phyloP scores from a whole-genome alignment of 2,329 filamentous ascomycete species.

The Tolypocladium amazonense region DNA sequence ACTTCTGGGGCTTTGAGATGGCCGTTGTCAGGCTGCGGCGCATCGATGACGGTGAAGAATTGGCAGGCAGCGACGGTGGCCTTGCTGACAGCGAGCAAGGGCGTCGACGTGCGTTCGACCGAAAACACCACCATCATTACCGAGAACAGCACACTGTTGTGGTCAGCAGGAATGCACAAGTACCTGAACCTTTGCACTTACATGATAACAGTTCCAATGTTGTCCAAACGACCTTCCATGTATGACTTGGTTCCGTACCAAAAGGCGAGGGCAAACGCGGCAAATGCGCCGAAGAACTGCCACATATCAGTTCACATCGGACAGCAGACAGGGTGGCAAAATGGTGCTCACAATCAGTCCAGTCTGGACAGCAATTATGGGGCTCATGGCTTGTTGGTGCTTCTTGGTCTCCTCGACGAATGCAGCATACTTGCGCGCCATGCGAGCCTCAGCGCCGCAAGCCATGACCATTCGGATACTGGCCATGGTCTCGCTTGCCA shows the following conservation, averaged over 20 bases:
- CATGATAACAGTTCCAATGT: conserved; percentile 45
- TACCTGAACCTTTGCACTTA: conserved; percentile 18
- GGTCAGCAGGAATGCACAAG: background rate
- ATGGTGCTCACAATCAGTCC: conserved; percentile 29
- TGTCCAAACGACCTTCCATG: conserved; percentile 32
- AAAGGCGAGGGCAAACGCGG: conserved; percentile 46
- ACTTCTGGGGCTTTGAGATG: conserved; percentile 25
- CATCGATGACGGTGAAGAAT: conserved; percentile 45
- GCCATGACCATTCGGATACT: conserved; percentile 53
- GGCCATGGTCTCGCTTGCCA: conserved; percentile 51
- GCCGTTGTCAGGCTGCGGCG: conserved; percentile 26
- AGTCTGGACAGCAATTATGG: conserved; percentile 41
- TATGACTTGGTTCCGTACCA: conserved; percentile 50
- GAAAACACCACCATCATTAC: conserved; percentile 49
- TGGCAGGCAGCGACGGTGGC: conserved; percentile 47
- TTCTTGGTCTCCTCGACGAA: conserved; percentile 44
- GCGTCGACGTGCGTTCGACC: conserved; percentile 45
- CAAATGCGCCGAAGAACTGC: conserved; percentile 42
- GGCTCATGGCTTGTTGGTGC: conserved; percentile 37
- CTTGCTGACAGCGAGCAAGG: conserved; percentile 47
- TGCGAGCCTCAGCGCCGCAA: conserved; percentile 47
- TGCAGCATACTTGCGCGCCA: conserved; percentile 39
- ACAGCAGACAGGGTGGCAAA: background rate
- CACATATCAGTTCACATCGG: conserved; percentile 4
- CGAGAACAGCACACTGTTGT: conserved; percentile 37